Conservation (phyloP, 805 yeast genomes). For the Saturnispora serradocipensis region DNA sequence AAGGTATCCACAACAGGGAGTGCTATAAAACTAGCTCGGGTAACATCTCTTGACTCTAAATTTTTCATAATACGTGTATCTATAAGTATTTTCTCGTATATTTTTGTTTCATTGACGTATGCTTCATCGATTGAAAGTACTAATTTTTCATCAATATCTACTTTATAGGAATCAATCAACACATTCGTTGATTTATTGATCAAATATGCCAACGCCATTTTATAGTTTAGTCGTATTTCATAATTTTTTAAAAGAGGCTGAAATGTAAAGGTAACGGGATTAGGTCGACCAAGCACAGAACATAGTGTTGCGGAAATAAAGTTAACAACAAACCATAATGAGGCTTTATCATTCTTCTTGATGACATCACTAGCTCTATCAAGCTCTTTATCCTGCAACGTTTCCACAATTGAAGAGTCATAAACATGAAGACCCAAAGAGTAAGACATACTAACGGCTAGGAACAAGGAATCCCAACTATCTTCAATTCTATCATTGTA, state of each 20-base stretch:
- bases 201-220: slow-evolving; percentile 42
- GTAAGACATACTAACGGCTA: slow-evolving; percentile 40
- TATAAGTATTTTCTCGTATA: slow-evolving; percentile 28
- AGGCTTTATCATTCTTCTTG: slow-evolving; percentile 30
- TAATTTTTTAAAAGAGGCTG: slow-evolving; percentile 27
- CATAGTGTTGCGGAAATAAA: slow-evolving; percentile 40
- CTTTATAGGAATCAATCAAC: slow-evolving; percentile 43
- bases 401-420: slow-evolving; percentile 25
- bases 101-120: slow-evolving; percentile 34
- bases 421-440: slow-evolving; percentile 44
- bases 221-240: slow-evolving; percentile 30
- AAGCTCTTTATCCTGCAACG: slow-evolving; percentile 24
- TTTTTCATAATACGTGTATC: slow-evolving; percentile 22
- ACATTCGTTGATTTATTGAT: slow-evolving; percentile 39
- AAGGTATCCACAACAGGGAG: slow-evolving; percentile 23
- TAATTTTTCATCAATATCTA: slow-evolving; percentile 34
- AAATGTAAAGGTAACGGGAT: slow-evolving; percentile 38
- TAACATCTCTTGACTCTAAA: slow-evolving; percentile 14
- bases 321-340: slow-evolving; percentile 43
- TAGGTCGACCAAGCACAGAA: slow-evolving; percentile 45
- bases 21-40: slow-evolving; percentile 20
- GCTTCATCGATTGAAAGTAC: slow-evolving; percentile 32
- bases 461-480: slow-evolving; percentile 44
- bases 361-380: slow-evolving; percentile 24
- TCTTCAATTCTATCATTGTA: slow-evolving; percentile 41